A percentile compares a stretch with the other conserved stretches of the same genome.
phyloP scores from a whole-genome alignment of 768 basidiomycete species.

The Pisolithus sp. region DNA sequence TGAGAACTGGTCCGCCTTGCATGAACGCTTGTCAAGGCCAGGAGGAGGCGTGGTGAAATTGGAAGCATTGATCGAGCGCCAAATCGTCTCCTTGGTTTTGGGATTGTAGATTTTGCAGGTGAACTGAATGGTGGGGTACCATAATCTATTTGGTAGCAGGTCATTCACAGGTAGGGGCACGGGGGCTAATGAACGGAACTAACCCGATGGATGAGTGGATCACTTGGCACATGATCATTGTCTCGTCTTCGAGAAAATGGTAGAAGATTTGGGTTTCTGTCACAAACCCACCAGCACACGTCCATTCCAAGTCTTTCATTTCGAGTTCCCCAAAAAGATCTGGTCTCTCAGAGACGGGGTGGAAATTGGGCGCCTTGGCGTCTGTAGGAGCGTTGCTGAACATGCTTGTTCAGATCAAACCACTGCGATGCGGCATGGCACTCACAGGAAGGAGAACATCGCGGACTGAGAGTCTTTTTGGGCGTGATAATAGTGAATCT shows the following conservation, averaged over 20 bases:
- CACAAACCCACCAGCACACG: conserved; percentile 74
- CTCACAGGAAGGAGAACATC: conserved; percentile 82
- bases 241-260: conserved; percentile 72
- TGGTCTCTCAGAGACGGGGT: conserved; percentile 62
- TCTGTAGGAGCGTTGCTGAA: conserved; percentile 55
- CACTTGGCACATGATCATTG: conserved; percentile 71
- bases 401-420: conserved; percentile 10
- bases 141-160: conserved; percentile 48
- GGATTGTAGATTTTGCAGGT: conserved; percentile 85
- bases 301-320: conserved; percentile 74
- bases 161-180: conserved; percentile 3
- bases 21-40: conserved; percentile 76
- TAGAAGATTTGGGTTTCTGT: conserved; percentile 93
- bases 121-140: conserved; percentile 94
- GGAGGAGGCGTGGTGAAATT: conserved; percentile 76
- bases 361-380: conserved; percentile 71
- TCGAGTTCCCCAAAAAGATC: conserved; percentile 74
- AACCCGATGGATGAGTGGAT: conserved; percentile 89
- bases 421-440: conserved; percentile 13
- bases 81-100: conserved; percentile 61
- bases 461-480: neutral
- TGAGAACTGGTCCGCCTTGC: conserved; percentile 80
- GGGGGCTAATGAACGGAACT: conserved; percentile 26
- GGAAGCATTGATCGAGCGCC: conserved; percentile 83
- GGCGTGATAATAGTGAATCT: neutral